Percentiles rank a stretch among this genome's conserved stretches.
Evolutionary conservation across 371 early-diverging fungal species (phyloP).

Genomic region (Blastocladiella emersonii): DNA sequence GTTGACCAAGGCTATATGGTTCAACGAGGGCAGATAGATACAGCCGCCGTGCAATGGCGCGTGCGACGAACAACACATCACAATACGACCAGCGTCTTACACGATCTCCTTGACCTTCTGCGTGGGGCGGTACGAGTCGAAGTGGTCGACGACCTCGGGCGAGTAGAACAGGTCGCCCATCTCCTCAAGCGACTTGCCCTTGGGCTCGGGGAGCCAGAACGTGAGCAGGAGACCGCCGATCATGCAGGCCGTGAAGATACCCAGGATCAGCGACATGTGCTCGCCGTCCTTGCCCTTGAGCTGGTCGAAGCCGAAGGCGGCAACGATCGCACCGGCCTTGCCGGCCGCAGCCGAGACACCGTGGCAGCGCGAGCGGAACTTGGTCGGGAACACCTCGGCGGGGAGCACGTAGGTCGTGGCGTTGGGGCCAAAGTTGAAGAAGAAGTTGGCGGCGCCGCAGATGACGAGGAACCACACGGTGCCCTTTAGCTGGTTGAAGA

Average conservation of each 20-base stretch:
- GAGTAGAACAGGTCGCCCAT: slow-evolving; percentile 1
- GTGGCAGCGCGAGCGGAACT: slow-evolving; percentile 67
- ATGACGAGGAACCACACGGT: slow-evolving; percentile 41
- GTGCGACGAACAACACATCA: too few relatives aligned
- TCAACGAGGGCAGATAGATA: too few relatives aligned
- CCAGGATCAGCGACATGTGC: slow-evolving; percentile 5
- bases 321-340: slow-evolving; percentile 70
- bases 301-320: slow-evolving; percentile 55
- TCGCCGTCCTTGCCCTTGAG: slow-evolving; percentile 23
- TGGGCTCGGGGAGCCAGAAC: slow-evolving; percentile 14
- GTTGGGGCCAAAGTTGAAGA: slow-evolving; percentile 86
- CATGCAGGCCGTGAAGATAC: slow-evolving; percentile 17
- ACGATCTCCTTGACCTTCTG: too few relatives aligned
- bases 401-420: slow-evolving; percentile 75
- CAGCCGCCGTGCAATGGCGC: too few relatives aligned
- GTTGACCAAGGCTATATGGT: too few relatives aligned
- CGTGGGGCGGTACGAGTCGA: too few relatives aligned
- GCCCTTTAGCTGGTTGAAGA: slow-evolving; percentile 24
- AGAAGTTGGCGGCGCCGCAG: slow-evolving; percentile 65
- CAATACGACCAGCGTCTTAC: too few relatives aligned
- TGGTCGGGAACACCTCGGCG: slow-evolving; percentile 76
- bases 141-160: neutral
- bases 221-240: slow-evolving; percentile 15
- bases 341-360: slow-evolving; percentile 80
- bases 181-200: slow-evolving; percentile 10